A percentile compares a stretch with the other conserved stretches of the same genome.
These are phyloP conservation scores for Thielaviopsis populi DNA, from an alignment of 2,329 filamentous ascomycete genomes.

Conservation along the genomic window DNA sequence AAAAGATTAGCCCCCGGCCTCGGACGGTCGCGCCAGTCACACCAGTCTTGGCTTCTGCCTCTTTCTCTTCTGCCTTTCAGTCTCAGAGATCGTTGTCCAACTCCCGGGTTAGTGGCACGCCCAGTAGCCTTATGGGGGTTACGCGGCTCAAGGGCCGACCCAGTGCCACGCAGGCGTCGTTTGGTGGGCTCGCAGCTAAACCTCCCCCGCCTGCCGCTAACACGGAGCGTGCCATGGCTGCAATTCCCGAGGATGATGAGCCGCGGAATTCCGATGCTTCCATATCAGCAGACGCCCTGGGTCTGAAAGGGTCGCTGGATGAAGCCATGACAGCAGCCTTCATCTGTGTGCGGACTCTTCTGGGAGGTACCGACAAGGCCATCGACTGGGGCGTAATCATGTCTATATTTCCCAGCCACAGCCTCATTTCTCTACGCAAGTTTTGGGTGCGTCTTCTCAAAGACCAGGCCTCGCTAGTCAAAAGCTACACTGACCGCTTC, in stretches of 20 bases:
- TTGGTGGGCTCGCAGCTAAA: slow-evolving; percentile 9
- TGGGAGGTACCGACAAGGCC: slow-evolving; percentile 44
- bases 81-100: background rate
- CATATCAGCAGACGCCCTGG: background rate
- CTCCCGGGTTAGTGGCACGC: background rate
- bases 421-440: slow-evolving; percentile 35
- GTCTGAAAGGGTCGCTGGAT: slow-evolving; percentile 12
- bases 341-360: slow-evolving; percentile 40
- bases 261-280: background rate
- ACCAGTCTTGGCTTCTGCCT: background rate
- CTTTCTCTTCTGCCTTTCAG: background rate
- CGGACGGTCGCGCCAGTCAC: background rate
- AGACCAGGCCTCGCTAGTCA: slow-evolving; percentile 16
- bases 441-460: slow-evolving; percentile 40
- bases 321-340: slow-evolving; percentile 39
- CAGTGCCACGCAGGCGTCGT: slow-evolving; percentile 1
- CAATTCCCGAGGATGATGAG: slow-evolving; percentile 10
- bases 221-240: slow-evolving; percentile 14
- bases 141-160: slow-evolving; percentile 16
- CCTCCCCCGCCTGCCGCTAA: slow-evolving; percentile 8
- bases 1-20: background rate
- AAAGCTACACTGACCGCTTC: slow-evolving; percentile 39
- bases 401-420: slow-evolving; percentile 39
- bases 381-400: slow-evolving; percentile 47
- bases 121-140: slow-evolving; percentile 2